phyloP scores from a whole-genome alignment of 2,329 filamentous ascomycete genomes.

The Cercospora zeae-maydis region DNA sequence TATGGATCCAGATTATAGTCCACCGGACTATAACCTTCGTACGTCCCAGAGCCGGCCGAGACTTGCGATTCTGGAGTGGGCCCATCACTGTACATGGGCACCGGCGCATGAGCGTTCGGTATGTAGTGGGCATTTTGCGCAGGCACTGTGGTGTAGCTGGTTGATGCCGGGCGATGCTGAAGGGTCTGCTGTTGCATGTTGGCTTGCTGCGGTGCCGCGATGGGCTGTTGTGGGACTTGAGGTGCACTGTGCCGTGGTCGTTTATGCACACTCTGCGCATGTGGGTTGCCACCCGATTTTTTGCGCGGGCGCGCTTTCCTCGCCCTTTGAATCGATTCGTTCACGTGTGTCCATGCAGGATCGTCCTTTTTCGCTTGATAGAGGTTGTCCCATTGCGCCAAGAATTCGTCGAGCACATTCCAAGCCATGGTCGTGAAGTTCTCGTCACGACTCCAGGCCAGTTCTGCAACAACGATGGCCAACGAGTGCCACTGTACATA shows the following conservation, averaged over 20 bases:
- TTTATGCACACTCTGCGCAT: slow-evolving; percentile 4
- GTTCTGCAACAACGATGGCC: slow-evolving; percentile 30
- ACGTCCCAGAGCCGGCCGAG: not conserved
- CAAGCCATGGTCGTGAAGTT: slow-evolving; percentile 27
- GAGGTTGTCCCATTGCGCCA: slow-evolving; percentile 28
- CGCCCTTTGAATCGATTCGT: slow-evolving; percentile 28
- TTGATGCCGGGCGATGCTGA: slow-evolving; percentile 6
- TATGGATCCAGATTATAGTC: slow-evolving; percentile 14
- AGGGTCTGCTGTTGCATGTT: slow-evolving; percentile 1
- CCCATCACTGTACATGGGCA: not conserved
- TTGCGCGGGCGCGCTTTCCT: slow-evolving; percentile 16
- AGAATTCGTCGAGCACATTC: slow-evolving; percentile 29
- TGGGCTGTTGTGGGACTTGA: not conserved
- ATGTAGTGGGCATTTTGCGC: not conserved
- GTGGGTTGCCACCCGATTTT: not conserved
- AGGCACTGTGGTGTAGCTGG: not conserved
- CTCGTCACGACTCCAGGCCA: slow-evolving; percentile 26
- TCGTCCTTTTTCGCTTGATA: slow-evolving; percentile 26
- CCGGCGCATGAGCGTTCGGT: not conserved
- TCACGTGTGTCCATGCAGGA: slow-evolving; percentile 32
- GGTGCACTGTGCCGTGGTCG: slow-evolving; percentile 4
- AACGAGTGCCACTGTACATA: slow-evolving; percentile 33
- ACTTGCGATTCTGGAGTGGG: slow-evolving; percentile 5
- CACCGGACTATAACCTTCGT: slow-evolving; percentile 9
- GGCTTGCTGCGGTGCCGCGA: not conserved